phyloP scores from a whole-genome alignment of 495 filamentous ascomycete species.

The Neurospora intermedia region DNA sequence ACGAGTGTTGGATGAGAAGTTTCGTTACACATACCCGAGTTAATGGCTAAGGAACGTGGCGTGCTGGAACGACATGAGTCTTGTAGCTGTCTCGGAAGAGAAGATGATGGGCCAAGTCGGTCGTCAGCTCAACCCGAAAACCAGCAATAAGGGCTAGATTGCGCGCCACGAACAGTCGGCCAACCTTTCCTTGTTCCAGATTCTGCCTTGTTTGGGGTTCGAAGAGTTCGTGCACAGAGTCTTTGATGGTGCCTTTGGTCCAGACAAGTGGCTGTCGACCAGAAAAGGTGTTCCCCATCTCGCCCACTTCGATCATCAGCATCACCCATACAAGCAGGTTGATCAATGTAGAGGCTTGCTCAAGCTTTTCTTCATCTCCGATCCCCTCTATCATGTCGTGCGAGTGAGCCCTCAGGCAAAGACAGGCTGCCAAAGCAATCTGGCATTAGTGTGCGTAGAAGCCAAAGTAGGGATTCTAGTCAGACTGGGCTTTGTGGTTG shows the following conservation, averaged over 20 bases:
- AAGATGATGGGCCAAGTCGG: conserved; percentile 34
- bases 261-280: not conserved
- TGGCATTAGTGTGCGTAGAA: conserved; percentile 4
- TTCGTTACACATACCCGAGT: not conserved
- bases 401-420: not conserved
- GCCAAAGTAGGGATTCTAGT: not conserved
- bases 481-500: not conserved
- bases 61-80: too few relatives aligned
- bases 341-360: not conserved
- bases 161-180: conserved; percentile 8
- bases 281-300: not conserved
- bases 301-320: conserved; percentile 3
- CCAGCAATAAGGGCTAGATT: too few relatives aligned
- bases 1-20: not conserved
- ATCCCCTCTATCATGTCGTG: not conserved
- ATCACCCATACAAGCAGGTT: conserved; percentile 5
- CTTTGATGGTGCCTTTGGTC: not conserved
- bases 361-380: not conserved
- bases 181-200: conserved; percentile 1
- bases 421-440: not conserved
- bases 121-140: conserved; percentile 30
- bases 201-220: not conserved
- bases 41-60: conserved; percentile 23
- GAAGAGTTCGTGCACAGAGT: not conserved
- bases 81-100: too few relatives aligned